These are phyloP conservation scores for Pseudocercospora eumusae DNA, from an alignment of 2,329 filamentous ascomycete species.

Conservation along the genomic window DNA sequence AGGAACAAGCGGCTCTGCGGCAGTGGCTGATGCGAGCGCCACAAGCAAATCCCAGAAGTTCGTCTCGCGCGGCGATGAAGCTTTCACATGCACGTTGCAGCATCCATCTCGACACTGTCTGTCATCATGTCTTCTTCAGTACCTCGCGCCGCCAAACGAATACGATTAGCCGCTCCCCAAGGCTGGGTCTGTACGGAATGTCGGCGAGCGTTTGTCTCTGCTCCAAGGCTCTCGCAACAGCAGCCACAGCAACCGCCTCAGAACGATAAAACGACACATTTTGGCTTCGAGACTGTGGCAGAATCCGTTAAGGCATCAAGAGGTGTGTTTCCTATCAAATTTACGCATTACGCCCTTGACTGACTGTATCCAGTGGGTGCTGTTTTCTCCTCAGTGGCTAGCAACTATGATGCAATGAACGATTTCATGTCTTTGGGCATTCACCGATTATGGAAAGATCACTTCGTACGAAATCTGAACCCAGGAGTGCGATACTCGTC, in stretches of 20 bases:
- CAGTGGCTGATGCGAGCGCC: not conserved
- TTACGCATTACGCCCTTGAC: not conserved
- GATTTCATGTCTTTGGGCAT: constrained; percentile 98
- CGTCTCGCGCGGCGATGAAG: not conserved
- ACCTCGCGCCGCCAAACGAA: constrained; percentile 38
- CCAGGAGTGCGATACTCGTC: constrained; percentile 64
- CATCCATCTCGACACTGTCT: constrained; percentile 6
- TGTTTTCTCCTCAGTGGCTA: constrained; percentile 93
- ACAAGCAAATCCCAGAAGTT: not conserved
- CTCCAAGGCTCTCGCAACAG: constrained; percentile 13
- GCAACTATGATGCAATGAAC: constrained; percentile 97
- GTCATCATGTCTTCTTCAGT: constrained; percentile 30
- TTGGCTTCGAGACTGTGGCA: constrained; percentile 83
- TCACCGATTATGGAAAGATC: constrained; percentile 95
- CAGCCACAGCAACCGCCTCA: constrained; percentile 36
- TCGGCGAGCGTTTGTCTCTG: constrained; percentile 29
- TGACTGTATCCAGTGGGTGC: constrained; percentile 62
- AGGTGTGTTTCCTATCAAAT: constrained; percentile 46
- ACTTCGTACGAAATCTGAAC: constrained; percentile 90
- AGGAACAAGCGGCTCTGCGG: constrained; percentile 6
- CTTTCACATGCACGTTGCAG: constrained; percentile 2
- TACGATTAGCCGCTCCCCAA: constrained; percentile 29
- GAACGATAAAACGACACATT: constrained; percentile 72
- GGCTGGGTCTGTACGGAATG: constrained; percentile 32
- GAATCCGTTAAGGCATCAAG: constrained; percentile 74